Percentiles rank a stretch among this genome's conserved stretches.
These are phyloP conservation scores for Gillenia trifoliata DNA, from an alignment of 306 rosid genomes.

Conservation along the genomic window DNA sequence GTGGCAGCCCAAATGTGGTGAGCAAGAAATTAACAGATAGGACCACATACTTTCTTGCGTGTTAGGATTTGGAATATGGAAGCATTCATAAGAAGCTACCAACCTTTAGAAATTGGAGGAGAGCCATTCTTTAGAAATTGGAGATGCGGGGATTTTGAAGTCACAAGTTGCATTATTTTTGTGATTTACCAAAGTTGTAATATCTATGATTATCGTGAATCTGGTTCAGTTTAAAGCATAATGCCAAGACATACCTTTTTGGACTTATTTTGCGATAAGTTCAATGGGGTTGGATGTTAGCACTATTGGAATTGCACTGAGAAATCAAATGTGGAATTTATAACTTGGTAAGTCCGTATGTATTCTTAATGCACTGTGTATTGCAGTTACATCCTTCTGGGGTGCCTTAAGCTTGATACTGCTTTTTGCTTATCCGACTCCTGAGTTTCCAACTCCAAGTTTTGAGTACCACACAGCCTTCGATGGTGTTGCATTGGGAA, in stretches of 20 bases:
- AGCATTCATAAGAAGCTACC: background rate
- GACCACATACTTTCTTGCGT: background rate
- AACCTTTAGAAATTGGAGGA: background rate
- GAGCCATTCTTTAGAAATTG: background rate
- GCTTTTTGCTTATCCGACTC: constrained; percentile 98
- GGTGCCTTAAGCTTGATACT: constrained; percentile 69
- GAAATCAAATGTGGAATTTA: background rate
- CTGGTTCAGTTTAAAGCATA: constrained; percentile 2
- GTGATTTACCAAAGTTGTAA: background rate
- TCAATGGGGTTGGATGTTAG: background rate
- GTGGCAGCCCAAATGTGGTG: background rate
- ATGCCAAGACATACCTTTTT: background rate
- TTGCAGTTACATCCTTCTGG: constrained; percentile 82
- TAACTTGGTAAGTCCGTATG: constrained; percentile 3
- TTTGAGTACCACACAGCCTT: constrained; percentile 92
- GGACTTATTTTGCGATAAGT: background rate
- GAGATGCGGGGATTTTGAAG: background rate
- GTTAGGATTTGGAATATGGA: background rate
- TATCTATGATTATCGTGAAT: background rate
- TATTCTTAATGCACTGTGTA: constrained; percentile 19
- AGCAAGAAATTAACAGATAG: background rate
- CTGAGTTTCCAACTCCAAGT: constrained; percentile 94
- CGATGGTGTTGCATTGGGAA: constrained; percentile 89
- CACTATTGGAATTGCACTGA: background rate
- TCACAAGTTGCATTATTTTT: background rate